Evolutionary conservation across 2,329 filamentous ascomycete genomes (phyloP).

Genomic region (Colletotrichum paranaense): DNA sequence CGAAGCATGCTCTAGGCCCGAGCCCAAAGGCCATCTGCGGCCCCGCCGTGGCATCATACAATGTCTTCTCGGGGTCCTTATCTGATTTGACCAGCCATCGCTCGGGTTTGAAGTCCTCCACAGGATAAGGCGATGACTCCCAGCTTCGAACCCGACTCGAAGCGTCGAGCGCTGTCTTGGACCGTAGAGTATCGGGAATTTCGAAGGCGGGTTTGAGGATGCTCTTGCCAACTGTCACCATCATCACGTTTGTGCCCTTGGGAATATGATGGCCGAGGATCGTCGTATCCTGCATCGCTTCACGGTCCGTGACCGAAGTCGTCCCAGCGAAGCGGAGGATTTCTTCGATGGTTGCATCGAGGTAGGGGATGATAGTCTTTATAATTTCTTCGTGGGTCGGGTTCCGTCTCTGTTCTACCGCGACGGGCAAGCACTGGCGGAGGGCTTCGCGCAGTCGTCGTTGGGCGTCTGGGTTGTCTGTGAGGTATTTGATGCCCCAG

Average conservation of each 20-base stretch:
- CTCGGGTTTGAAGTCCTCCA: conserved; percentile 7
- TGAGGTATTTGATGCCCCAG: conserved; percentile 40
- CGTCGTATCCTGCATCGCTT: conserved; percentile 44
- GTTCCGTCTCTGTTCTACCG: conserved; percentile 2
- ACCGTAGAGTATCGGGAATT: conserved; percentile 42
- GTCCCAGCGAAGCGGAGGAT: conserved; percentile 44
- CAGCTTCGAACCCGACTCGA: background rate
- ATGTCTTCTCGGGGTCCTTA: background rate
- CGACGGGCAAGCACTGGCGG: conserved; percentile 3
- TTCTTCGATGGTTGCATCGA: conserved; percentile 52
- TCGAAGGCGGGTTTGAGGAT: conserved; percentile 41
- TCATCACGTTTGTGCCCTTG: conserved; percentile 45
- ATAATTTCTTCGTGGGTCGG: conserved; percentile 36
- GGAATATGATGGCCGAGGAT: conserved; percentile 47
- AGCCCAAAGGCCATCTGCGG: background rate
- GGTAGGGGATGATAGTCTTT: conserved; percentile 41
- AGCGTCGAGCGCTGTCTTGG: conserved; percentile 36
- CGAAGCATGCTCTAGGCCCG: background rate
- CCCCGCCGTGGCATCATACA: background rate
- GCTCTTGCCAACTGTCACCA: conserved; percentile 42
- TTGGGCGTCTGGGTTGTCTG: background rate
- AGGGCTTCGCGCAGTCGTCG: conserved; percentile 6
- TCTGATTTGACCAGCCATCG: conserved; percentile 8
- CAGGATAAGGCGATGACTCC: background rate
- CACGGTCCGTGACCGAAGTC: conserved; percentile 42